Percentiles rank a stretch among this genome's conserved stretches.
These are phyloP conservation scores for Herpetospermum pedunculosum DNA, from an alignment of 306 rosid genomes.

Conservation along the genomic window DNA sequence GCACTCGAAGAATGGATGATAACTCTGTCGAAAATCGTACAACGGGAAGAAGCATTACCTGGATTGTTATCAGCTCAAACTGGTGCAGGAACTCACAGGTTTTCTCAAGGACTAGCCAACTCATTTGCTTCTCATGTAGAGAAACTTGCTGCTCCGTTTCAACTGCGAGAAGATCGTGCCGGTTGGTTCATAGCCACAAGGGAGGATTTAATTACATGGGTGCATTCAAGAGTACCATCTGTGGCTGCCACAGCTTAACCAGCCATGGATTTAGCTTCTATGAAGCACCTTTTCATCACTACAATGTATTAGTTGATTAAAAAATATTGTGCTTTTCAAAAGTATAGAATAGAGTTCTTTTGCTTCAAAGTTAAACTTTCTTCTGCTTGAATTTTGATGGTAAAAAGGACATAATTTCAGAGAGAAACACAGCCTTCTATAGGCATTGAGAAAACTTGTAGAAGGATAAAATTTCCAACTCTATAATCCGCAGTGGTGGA, in stretches of 20 bases:
- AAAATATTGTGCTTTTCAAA: neutral
- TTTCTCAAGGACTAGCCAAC: constrained; percentile 63
- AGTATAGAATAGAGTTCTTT: neutral
- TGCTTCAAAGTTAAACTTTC: neutral
- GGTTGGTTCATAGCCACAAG: constrained; percentile 65
- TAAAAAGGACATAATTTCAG: neutral
- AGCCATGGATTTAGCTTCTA: neutral
- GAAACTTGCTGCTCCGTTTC: constrained; percentile 70
- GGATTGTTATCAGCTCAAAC: constrained; percentile 65
- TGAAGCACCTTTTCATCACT: neutral
- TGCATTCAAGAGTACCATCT: constrained; percentile 30
- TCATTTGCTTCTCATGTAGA: constrained; percentile 69
- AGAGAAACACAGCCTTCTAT: neutral
- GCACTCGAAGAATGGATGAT: constrained; percentile 94
- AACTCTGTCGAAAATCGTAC: constrained; percentile 54
- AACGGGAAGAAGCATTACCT: constrained; percentile 48
- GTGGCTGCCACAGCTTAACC: constrained; percentile 3
- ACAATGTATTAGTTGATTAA: neutral
- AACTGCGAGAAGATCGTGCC: constrained; percentile 49
- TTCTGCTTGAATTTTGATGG: neutral
- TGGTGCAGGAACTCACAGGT: constrained; percentile 68
- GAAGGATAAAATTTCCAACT: constrained; percentile 23
- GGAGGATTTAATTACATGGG: constrained; percentile 80
- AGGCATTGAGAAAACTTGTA: constrained; percentile 1
- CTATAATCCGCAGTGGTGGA: constrained; percentile 50